These are phyloP conservation scores for Corylus avellana DNA, from an alignment of 306 rosid species.

Conservation along the genomic window DNA sequence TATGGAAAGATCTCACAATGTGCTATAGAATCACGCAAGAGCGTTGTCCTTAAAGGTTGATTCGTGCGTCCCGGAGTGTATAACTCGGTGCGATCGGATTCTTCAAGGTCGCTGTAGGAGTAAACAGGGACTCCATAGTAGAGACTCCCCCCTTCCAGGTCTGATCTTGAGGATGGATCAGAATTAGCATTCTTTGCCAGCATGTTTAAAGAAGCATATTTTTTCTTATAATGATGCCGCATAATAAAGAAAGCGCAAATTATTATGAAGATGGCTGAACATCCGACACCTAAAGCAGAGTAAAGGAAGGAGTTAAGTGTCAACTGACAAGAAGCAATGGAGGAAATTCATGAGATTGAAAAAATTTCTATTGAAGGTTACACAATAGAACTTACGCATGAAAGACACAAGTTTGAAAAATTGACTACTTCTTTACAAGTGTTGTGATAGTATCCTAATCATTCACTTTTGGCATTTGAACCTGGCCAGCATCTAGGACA, in stretches of 20 bases:
- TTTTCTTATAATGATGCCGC: constrained; percentile 12
- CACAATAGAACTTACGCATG: background rate
- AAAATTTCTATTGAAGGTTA: background rate
- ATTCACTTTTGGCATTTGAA: background rate
- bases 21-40: too few relatives aligned
- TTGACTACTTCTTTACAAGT: background rate
- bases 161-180: constrained; percentile 32
- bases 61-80: too few relatives aligned
- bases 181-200: constrained; percentile 27
- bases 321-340: background rate
- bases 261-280: background rate
- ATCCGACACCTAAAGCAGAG: background rate
- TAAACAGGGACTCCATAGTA: constrained; percentile 36
- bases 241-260: background rate
- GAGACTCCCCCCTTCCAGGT: constrained; percentile 27
- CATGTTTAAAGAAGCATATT: constrained; percentile 5
- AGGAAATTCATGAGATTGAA: background rate
- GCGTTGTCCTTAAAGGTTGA: too few relatives aligned
- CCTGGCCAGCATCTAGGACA: too few relatives aligned
- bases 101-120: constrained; percentile 37
- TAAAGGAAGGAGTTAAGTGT: background rate
- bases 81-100: too few relatives aligned
- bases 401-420: background rate
- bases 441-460: background rate
- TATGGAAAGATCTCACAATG: too few relatives aligned